Percentiles rank a stretch among this genome's conserved stretches.
These are phyloP conservation scores for Suillus discolor DNA, from an alignment of 768 basidiomycete genomes.

Conservation along the genomic window DNA sequence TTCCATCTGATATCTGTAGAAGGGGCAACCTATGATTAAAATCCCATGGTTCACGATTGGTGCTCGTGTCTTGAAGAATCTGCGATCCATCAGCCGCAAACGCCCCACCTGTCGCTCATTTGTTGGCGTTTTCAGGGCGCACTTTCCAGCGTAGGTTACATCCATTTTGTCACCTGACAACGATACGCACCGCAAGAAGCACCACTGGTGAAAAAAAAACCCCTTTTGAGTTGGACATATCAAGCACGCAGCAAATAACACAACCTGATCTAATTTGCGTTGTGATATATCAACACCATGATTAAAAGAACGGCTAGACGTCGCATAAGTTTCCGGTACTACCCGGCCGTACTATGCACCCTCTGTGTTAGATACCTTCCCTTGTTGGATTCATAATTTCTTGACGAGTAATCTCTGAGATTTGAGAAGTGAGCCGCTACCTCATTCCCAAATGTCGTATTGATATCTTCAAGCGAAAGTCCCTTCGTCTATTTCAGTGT, in stretches of 20 bases:
- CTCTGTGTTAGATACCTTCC: neutral
- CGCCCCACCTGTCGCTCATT: neutral
- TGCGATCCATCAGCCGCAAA: neutral
- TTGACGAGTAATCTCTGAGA: neutral
- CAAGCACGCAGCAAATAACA: neutral
- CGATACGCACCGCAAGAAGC: neutral
- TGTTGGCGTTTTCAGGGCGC: neutral
- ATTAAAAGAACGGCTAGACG: neutral
- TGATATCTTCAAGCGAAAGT: constrained; percentile 11
- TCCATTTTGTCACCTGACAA: neutral
- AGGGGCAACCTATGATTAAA: neutral
- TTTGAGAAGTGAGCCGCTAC: constrained; percentile 5
- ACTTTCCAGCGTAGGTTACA: neutral
- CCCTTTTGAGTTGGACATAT: neutral
- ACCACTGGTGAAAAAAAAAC: neutral
- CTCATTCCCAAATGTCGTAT: constrained; percentile 9
- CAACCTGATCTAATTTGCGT: neutral
- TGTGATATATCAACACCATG: neutral
- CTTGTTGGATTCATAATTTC: neutral
- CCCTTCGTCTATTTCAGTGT: neutral
- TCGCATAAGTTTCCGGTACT: neutral
- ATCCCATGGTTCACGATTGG: neutral
- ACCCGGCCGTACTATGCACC: neutral
- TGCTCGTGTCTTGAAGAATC: neutral
- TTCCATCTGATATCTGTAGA: neutral